A percentile compares a stretch with the other conserved stretches of the same genome.
phyloP scores from a whole-genome alignment of 2,329 filamentous ascomycete genomes.

The Helotiales sp. region DNA sequence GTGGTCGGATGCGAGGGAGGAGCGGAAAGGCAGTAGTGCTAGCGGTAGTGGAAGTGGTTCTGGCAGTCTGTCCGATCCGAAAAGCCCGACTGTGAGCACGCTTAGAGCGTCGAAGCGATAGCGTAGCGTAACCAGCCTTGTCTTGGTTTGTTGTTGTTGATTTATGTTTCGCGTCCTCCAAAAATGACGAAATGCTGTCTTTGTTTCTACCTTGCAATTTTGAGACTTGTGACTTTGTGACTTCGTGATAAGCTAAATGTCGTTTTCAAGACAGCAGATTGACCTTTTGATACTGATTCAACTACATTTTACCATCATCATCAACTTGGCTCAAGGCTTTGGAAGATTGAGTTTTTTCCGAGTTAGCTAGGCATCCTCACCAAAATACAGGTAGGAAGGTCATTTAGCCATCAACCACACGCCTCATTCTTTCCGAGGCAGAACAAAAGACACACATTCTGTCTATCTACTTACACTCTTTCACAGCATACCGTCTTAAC shows the following conservation, averaged over 20 bases:
- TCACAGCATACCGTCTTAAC: not conserved
- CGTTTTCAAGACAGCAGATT: not conserved
- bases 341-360: not conserved
- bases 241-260: not conserved
- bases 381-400: not conserved
- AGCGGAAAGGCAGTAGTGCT: conserved; percentile 31
- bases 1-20: conserved; percentile 34
- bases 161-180: conserved; percentile 11
- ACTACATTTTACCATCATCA: not conserved
- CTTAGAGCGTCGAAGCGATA: conserved; percentile 16
- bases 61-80: conserved; percentile 56
- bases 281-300: not conserved
- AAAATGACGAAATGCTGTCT: conserved; percentile 14
- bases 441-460: too few relatives aligned
- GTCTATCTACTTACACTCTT: not conserved
- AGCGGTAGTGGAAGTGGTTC: conserved; percentile 35
- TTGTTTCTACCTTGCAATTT: conserved; percentile 8
- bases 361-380: too few relatives aligned
- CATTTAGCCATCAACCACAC: not conserved
- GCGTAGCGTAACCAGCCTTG: conserved; percentile 14
- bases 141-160: not conserved
- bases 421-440: not conserved
- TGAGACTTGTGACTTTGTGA: conserved; percentile 1
- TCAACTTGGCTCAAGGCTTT: not conserved
- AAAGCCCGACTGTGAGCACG: conserved; percentile 50